A percentile compares a stretch with the other conserved stretches of the same genome.
Conservation (phyloP, 2,329 filamentous ascomycete species). For the Pseudogymnoascus destructans region DNA sequence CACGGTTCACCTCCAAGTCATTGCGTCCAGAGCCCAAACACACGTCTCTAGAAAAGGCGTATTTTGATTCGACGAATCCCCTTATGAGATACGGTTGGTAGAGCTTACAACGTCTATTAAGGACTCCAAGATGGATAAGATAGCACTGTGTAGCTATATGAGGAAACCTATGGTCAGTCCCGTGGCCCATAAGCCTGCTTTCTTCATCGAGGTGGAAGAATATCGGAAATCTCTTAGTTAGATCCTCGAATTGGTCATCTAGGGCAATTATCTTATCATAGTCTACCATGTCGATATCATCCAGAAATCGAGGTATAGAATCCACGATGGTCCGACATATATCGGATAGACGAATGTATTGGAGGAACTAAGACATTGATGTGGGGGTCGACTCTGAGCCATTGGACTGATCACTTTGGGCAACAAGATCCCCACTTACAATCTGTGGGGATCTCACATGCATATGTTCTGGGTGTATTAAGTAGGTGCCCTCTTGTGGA, state of each 20-base stretch:
- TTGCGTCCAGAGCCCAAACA: conserved; percentile 26
- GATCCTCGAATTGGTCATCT: conserved; percentile 25
- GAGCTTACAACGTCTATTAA: conserved; percentile 28
- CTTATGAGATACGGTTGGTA: conserved; percentile 28
- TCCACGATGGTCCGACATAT: conserved; percentile 29
- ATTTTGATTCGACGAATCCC: conserved; percentile 22
- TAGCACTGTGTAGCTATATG: conserved; percentile 26
- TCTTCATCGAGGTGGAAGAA: conserved; percentile 25
- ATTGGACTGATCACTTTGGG: conserved; percentile 20
- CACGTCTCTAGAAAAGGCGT: conserved; percentile 26
- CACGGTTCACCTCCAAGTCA: conserved; percentile 16
- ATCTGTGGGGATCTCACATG: conserved; percentile 28
- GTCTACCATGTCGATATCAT: conserved; percentile 17
- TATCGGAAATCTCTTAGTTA: conserved; percentile 24
- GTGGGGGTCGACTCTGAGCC: conserved; percentile 22
- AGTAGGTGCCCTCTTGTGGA: conserved; percentile 27
- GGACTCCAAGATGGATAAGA: conserved; percentile 26
- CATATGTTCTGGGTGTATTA: conserved; percentile 29
- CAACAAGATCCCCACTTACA: conserved; percentile 26
- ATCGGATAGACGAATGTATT: conserved; percentile 26
- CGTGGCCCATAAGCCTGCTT: conserved; percentile 3
- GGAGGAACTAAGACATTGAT: conserved; percentile 29
- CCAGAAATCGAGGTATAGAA: conserved; percentile 21
- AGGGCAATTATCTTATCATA: conserved; percentile 26
- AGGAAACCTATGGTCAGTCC: conserved; percentile 9